Conservation (phyloP, 495 filamentous ascomycete genomes). For the Penicillium paradoxum region DNA sequence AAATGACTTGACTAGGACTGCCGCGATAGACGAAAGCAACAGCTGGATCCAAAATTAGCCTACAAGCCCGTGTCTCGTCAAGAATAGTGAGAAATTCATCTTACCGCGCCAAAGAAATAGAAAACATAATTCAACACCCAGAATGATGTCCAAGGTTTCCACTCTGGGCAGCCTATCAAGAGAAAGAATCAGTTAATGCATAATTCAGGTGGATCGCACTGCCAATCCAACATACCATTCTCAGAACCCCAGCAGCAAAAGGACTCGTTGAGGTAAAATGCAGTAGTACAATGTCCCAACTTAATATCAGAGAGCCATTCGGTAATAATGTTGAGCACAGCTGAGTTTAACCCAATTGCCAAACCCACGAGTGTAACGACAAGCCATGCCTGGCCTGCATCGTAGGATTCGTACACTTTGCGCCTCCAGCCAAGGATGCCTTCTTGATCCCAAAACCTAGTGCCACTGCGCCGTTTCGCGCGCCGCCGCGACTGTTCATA, state of each 20-base stretch:
- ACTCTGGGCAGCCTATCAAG: slow-evolving; percentile 69
- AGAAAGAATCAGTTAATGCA: slow-evolving; percentile 1
- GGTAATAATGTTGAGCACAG: slow-evolving; percentile 89
- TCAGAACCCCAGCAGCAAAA: slow-evolving; percentile 99
- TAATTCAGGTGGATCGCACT: neutral
- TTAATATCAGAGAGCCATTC: slow-evolving; percentile 98
- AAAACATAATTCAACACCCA: slow-evolving; percentile 78
- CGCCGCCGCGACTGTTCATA: slow-evolving; percentile 81
- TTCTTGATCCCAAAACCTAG: slow-evolving; percentile 69
- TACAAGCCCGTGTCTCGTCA: neutral
- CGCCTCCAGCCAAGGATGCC: slow-evolving; percentile 75
- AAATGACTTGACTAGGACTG: slow-evolving; percentile 83
- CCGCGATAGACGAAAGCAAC: slow-evolving; percentile 76
- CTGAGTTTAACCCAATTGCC: slow-evolving; percentile 89
- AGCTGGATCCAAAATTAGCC: slow-evolving; percentile 45
- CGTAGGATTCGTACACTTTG: slow-evolving; percentile 80
- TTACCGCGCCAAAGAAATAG: slow-evolving; percentile 84
- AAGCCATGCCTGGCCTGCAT: slow-evolving; percentile 97
- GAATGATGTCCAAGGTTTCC: slow-evolving; percentile 82
- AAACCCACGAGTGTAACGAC: slow-evolving; percentile 92
- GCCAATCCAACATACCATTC: slow-evolving; percentile 51
- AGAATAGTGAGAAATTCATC: slow-evolving; percentile 8
- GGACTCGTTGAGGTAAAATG: slow-evolving; percentile 94
- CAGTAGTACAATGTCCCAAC: slow-evolving; percentile 86
- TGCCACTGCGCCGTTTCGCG: slow-evolving; percentile 65